Conservation (phyloP, 257 asterid species). For the Gentiana macrophylla region DNA sequence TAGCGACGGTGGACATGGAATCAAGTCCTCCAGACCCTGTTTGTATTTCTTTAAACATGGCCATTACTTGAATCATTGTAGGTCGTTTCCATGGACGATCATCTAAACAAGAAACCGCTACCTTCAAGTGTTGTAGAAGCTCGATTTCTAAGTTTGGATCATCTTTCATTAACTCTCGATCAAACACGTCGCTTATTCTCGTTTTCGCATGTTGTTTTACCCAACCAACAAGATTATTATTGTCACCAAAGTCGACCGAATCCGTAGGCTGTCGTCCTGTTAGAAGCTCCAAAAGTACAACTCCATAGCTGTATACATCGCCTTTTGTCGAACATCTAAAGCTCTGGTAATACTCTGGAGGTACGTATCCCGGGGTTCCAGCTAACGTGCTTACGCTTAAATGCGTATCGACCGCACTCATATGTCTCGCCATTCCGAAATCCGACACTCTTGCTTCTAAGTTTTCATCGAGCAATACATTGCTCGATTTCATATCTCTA, state of each 20-base stretch:
- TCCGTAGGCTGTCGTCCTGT: slow-evolving; percentile 79
- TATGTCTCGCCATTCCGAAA: slow-evolving; percentile 45
- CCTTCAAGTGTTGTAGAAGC: slow-evolving; percentile 60
- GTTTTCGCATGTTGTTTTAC: slow-evolving; percentile 59
- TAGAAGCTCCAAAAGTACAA: slow-evolving; percentile 41
- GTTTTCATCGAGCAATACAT: slow-evolving; percentile 38
- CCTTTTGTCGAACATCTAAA: slow-evolving; percentile 42
- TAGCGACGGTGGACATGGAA: slow-evolving; percentile 39
- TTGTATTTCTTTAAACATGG: slow-evolving; percentile 77
- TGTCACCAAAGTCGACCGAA: slow-evolving; percentile 84
- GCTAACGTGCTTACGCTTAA: slow-evolving; percentile 43
- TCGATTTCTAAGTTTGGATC: slow-evolving; percentile 68
- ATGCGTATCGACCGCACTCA: slow-evolving; percentile 38
- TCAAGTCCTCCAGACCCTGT: slow-evolving; percentile 61
- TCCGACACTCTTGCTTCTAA: slow-evolving; percentile 51
- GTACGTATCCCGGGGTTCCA: slow-evolving; percentile 52
- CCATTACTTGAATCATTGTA: slow-evolving; percentile 75
- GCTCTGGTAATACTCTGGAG: slow-evolving; percentile 50
- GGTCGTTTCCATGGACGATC: slow-evolving; percentile 85
- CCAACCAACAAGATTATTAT: slow-evolving; percentile 83
- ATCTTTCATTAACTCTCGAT: slow-evolving; percentile 49
- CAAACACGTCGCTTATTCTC: slow-evolving; percentile 63
- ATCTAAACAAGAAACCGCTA: slow-evolving; percentile 73
- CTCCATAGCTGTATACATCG: slow-evolving; percentile 64
- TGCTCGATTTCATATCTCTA: slow-evolving; percentile 50